These are phyloP conservation scores for Smallanthus sonchifolius DNA, from an alignment of 129 eudicot species.

Conservation along the genomic window DNA sequence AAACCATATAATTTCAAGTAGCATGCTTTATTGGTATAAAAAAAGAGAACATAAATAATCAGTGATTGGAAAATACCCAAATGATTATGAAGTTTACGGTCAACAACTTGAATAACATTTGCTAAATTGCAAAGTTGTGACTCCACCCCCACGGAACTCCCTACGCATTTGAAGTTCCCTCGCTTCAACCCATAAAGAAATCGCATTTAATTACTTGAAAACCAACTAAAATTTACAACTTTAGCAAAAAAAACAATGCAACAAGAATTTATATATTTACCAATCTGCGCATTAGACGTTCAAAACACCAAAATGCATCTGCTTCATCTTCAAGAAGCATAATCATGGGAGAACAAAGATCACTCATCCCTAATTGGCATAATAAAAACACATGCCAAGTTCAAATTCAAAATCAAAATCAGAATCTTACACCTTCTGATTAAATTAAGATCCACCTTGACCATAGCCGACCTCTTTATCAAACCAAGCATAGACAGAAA, in stretches of 20 bases:
- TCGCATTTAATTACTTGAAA: not conserved
- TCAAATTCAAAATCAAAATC: not conserved
- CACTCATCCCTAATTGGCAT: constrained; percentile 81
- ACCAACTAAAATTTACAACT: not conserved
- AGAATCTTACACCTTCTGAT: not conserved
- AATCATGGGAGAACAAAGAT: constrained; percentile 97
- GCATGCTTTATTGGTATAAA: not conserved
- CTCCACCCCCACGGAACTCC: constrained; percentile 70
- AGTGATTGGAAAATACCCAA: constrained; percentile 39
- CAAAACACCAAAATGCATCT: constrained; percentile 97
- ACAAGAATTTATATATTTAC: constrained; percentile 32
- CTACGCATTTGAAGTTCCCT: constrained; percentile 74
- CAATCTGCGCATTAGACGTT: constrained; percentile 93
- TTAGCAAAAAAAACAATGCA: not conserved
- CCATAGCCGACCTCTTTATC: constrained; percentile 92
- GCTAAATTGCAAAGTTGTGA: constrained; percentile 64
- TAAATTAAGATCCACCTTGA: constrained; percentile 62
- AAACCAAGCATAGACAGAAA: constrained; percentile 91
- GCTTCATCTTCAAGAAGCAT: constrained; percentile 95
- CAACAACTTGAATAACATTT: constrained; percentile 70
- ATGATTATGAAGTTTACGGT: constrained; percentile 79
- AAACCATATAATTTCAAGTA: not conserved
- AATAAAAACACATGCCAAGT: not conserved
- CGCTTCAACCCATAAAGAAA: constrained; percentile 45
- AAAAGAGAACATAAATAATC: not conserved